phyloP scores from a whole-genome alignment of 2,329 filamentous ascomycete species.

The Pestalotiopsis sp. region DNA sequence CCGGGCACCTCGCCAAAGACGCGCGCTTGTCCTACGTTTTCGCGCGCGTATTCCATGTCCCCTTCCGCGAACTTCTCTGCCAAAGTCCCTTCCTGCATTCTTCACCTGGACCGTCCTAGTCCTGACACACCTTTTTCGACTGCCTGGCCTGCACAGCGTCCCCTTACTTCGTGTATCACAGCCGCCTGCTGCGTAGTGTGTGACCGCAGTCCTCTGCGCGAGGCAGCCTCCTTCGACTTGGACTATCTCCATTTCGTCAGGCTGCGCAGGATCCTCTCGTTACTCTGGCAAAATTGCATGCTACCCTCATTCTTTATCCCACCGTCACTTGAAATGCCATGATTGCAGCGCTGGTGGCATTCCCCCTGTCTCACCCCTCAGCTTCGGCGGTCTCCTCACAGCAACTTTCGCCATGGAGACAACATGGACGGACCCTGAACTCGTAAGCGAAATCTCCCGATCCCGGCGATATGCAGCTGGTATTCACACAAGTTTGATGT shows the following conservation, averaged over 20 bases:
- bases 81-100: constrained; percentile 3
- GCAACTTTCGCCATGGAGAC: constrained; percentile 41
- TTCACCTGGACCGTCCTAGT: neutral
- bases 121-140: constrained; percentile 13
- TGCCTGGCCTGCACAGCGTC: constrained; percentile 11
- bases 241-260: neutral
- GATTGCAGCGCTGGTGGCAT: constrained; percentile 28
- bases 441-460: constrained; percentile 40
- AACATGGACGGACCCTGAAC: constrained; percentile 53
- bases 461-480: constrained; percentile 13
- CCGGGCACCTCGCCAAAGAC: constrained; percentile 6
- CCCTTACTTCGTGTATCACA: constrained; percentile 14
- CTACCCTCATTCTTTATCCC: constrained; percentile 16
- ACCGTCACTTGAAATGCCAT: constrained; percentile 35
- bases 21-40: constrained; percentile 14
- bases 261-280: neutral
- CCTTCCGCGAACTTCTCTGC: neutral
- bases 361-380: constrained; percentile 28
- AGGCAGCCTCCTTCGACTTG: neutral
- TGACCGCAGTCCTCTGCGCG: constrained; percentile 1
- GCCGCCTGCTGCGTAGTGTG: neutral
- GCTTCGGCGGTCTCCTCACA: constrained; percentile 22
- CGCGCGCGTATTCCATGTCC: constrained; percentile 9
- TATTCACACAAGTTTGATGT: constrained; percentile 22
- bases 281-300: neutral